These are phyloP conservation scores for Fistulina hepatica DNA, from an alignment of 1,284 basidiomycete species.

Conservation along the genomic window DNA sequence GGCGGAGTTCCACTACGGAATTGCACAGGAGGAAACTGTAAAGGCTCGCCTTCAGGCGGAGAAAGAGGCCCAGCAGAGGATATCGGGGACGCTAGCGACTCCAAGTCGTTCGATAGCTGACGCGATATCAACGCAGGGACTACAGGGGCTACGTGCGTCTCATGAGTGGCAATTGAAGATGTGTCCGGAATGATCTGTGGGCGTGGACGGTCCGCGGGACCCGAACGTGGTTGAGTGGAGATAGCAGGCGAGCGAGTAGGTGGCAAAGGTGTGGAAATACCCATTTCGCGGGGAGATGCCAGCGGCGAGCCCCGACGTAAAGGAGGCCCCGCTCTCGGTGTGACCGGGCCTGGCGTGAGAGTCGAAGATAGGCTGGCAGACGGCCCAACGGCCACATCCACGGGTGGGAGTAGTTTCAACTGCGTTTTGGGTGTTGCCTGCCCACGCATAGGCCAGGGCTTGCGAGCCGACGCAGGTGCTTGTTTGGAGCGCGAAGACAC, in stretches of 20 bases:
- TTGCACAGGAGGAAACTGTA: constrained; percentile 11
- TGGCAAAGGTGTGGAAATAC: constrained; percentile 10
- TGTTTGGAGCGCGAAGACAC: neutral
- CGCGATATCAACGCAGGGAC: constrained; percentile 4
- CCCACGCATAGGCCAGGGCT: neutral
- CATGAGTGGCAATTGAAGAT: neutral
- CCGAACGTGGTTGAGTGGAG: constrained; percentile 11
- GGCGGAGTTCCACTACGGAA: too few relatives aligned
- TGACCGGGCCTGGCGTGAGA: neutral
- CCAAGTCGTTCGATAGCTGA: constrained; percentile 13
- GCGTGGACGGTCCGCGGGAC: neutral
- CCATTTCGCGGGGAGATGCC: constrained; percentile 19
- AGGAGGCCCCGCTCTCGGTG: neutral
- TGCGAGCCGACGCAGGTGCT: neutral
- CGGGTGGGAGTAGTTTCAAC: neutral
- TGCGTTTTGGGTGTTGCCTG: too few relatives aligned
- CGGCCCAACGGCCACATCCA: neutral
- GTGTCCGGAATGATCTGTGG: neutral
- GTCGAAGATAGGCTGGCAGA: neutral
- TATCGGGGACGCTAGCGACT: constrained; percentile 34
- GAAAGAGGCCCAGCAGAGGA: constrained; percentile 42
- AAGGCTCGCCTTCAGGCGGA: constrained; percentile 27
- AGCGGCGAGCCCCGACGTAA: neutral
- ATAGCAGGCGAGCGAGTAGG: neutral
- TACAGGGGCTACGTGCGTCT: neutral